Base-by-base conservation (phyloP, 2,329 filamentous ascomycete genomes). In the Nemania sp. region DNA sequence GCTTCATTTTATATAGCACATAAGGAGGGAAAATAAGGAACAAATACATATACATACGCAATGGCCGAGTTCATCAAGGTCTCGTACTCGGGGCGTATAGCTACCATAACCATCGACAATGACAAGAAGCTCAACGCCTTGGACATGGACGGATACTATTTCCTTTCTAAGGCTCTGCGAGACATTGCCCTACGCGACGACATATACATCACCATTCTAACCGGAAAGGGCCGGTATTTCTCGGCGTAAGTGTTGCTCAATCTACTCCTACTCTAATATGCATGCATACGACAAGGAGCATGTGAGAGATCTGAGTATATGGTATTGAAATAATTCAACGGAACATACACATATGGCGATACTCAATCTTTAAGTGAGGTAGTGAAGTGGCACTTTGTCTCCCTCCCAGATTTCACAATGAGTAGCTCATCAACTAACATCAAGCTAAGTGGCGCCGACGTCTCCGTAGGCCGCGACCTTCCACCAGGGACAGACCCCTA, bases 61-160 rank as follows among this genome's bases (percentile, higher is more conserved):
- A 83, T 83, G 81, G 73, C 78, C 38, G 79, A 87, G 70, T 78
- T 80, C 58, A 84, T 83, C 73, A 78, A 84, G 54, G 77, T 92
- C 74, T 85, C 89, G 69, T 92, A 90, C 79, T 83, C 85, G 74
- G 91, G 88, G 79, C 90, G 89, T 67, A 82, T 94, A 71, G 93
- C 95, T 76, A 88, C 94, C 77, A 90, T 99, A 80, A 97, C 93
- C 20, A 90, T 99, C 77, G 91, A 94, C 81, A 91, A 93, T 59
- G 88, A 90, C 62, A 88, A 90, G 78, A 98, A 98, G 83, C 92
- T 98, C 80, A 97, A 97, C 80, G 93, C 95, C 35, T 82, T 98
- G 59, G 87, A 83, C 67, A 85, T 87, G 75, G 82, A 87, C 69
- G 86, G 90, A 59, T 98, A 98, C 84, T 97, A 92, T 79, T 86